phyloP scores from a whole-genome alignment of 176 grass and related monocot genomes.

The Miscanthus lutarioriparius region DNA sequence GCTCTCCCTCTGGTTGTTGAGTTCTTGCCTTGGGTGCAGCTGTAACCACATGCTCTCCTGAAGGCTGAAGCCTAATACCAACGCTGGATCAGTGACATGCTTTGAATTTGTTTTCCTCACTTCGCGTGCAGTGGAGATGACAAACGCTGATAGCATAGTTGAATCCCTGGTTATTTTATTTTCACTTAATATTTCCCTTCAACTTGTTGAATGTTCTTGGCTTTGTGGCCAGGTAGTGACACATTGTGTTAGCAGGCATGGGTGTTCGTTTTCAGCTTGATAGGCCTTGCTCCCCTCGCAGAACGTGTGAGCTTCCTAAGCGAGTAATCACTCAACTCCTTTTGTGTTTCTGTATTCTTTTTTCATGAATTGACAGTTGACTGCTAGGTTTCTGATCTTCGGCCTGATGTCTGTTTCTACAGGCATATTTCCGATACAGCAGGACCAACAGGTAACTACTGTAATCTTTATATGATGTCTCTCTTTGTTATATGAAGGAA shows the following conservation, averaged over 20 bases:
- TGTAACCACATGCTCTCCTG: too few relatives aligned
- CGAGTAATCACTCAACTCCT: conserved; percentile 49
- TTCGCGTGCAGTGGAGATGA: too few relatives aligned
- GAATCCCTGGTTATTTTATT: not conserved
- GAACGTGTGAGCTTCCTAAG: conserved; percentile 81
- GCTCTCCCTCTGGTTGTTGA: too few relatives aligned
- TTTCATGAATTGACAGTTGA: not conserved
- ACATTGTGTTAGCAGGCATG: conserved; percentile 36
- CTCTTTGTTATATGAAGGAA: not conserved
- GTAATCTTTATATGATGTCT: not conserved
- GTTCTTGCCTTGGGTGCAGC: too few relatives aligned
- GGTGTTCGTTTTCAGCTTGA: conserved; percentile 68
- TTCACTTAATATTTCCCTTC: not conserved
- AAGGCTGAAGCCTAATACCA: too few relatives aligned
- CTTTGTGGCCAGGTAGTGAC: too few relatives aligned
- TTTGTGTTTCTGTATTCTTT: not conserved
- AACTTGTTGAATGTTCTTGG: not conserved
- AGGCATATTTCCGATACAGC: conserved; percentile 56
- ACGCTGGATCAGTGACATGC: too few relatives aligned
- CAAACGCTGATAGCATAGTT: not conserved
- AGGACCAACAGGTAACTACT: conserved; percentile 56
- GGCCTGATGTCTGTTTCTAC: conserved; percentile 10
- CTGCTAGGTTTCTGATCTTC: not conserved
- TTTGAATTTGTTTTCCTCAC: too few relatives aligned
- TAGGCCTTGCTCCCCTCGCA: conserved; percentile 62